Evolutionary conservation across 2,329 filamentous ascomycete genomes (phyloP).

Genomic region (Myotisia sp.): DNA sequence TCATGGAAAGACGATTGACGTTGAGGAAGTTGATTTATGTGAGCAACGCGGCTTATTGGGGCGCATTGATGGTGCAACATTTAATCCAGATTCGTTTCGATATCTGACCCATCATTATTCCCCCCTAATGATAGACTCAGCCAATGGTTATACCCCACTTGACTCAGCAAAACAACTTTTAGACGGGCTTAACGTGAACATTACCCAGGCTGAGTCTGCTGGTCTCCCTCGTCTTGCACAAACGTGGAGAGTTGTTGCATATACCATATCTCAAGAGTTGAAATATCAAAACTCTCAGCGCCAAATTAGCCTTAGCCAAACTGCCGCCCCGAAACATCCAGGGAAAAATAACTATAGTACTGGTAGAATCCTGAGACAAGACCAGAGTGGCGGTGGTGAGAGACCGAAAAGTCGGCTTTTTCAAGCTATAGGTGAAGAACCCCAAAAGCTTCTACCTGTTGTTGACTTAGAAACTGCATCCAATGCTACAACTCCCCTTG

Average conservation of each 20-base stretch:
- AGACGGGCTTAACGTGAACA: conserved; percentile 40
- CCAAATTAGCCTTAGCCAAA: conserved; percentile 7
- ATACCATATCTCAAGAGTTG: conserved; percentile 38
- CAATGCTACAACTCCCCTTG: conserved; percentile 43
- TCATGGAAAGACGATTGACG: conserved; percentile 37
- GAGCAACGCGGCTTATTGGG: conserved; percentile 39
- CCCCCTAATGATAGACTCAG: conserved; percentile 21
- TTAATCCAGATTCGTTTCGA: conserved; percentile 28
- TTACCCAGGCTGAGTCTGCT: conserved; percentile 37
- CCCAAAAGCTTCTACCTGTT: conserved; percentile 19
- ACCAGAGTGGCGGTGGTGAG: conserved; percentile 22
- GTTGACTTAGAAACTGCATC: conserved; percentile 37
- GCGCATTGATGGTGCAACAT: conserved; percentile 33
- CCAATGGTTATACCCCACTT: conserved; percentile 14
- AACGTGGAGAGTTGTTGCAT: conserved; percentile 44
- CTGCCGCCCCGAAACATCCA: conserved; percentile 15
- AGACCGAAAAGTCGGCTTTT: conserved; percentile 31
- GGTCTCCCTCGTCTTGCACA: conserved; percentile 40
- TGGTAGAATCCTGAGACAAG: conserved; percentile 14
- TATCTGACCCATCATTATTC: conserved; percentile 33
- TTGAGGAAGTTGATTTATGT: conserved; percentile 23
- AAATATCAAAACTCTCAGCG: conserved; percentile 26
- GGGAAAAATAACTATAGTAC: conserved; percentile 14
- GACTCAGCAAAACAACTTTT: conserved; percentile 22
- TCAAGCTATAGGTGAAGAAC: conserved; percentile 29